Evolutionary conservation across 106 monocot genomes (phyloP).

Genomic region (Xerophyta viscosa): DNA sequence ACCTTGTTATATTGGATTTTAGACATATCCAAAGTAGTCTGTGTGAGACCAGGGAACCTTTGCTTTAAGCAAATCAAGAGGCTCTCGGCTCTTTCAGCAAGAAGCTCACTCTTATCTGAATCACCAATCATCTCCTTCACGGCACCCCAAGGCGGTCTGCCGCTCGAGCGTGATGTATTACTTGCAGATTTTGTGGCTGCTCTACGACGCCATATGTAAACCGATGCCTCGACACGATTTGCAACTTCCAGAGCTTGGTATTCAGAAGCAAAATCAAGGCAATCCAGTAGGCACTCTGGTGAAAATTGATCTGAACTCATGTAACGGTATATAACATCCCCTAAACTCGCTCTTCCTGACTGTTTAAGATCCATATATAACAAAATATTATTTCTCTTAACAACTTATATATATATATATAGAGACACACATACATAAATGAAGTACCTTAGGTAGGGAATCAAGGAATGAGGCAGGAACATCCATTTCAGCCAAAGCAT

Average conservation of each 20-base stretch:
- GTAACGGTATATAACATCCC: slow-evolving; percentile 71
- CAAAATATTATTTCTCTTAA: not conserved
- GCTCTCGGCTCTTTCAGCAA: slow-evolving; percentile 77
- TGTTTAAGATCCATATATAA: slow-evolving; percentile 11
- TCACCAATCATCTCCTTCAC: slow-evolving; percentile 63
- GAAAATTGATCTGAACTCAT: slow-evolving; percentile 81
- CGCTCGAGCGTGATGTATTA: slow-evolving; percentile 10
- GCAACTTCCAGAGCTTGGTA: slow-evolving; percentile 86
- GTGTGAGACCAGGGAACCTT: slow-evolving; percentile 79
- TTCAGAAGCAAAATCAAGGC: slow-evolving; percentile 76
- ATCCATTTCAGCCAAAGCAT: slow-evolving; percentile 82
- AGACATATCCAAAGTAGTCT: slow-evolving; percentile 81
- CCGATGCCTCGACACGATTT: slow-evolving; percentile 77
- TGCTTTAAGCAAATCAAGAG: slow-evolving; percentile 86
- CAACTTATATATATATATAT: too few relatives aligned
- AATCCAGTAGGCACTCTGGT: slow-evolving; percentile 78
- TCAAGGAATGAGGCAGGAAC: slow-evolving; percentile 66
- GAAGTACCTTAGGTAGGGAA: slow-evolving; percentile 73
- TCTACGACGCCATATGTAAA: slow-evolving; percentile 65
- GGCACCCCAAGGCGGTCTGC: slow-evolving; percentile 59
- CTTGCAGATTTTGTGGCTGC: slow-evolving; percentile 17
- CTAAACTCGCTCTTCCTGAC: slow-evolving; percentile 72
- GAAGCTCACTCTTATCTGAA: slow-evolving; percentile 63
- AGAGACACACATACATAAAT: not conserved
- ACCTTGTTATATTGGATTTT: slow-evolving; percentile 97